Base-by-base conservation (phyloP, 1,284 basidiomycete species). In the Macrocybe sp. region DNA sequence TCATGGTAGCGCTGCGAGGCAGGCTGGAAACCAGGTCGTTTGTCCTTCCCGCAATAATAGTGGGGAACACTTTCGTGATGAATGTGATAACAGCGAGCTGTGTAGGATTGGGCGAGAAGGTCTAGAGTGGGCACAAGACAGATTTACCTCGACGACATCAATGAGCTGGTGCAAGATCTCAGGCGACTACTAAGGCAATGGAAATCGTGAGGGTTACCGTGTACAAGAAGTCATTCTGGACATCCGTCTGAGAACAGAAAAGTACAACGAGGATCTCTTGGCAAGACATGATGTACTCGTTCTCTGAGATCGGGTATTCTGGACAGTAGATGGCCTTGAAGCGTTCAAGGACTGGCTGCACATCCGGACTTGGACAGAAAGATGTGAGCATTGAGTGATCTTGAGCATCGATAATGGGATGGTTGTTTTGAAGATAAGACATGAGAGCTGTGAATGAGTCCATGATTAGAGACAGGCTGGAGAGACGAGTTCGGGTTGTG, bases 21-120 rank as follows among this genome's bases (percentile, higher is more conserved):
- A 48, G 49, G 36, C 51, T 47, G 29, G 45, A 39, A 36, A 50
- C 50, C 1, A 48, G 48, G 8, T 51, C 51, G 8, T 38, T 7
- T 2, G 44, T 32, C 6, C 52, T 41, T 32, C 51, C 46, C 37
- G 47, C 49, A 33, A 54, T 45, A 6, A 54, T 48, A 29, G 42
- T 43, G 6, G 56, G 56, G 29, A 57, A 45, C 7, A 57, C 42
- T 31, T 55, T 54, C 31, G 54, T 36, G 28, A 56, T 32, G 32
- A 57, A 57, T 28, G 55, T 50, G 34, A 52, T 54, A 6, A 56
- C 48, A n/a, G 54, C 52, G 22, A 52, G 44, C 56, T 57, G 28
- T 6, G 11, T 6, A 12, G 12, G n/a, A 9, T 44, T 11, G 37
- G 11, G 6, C 22, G 10, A 7, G 4, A 16, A 40, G 3, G 12